phyloP scores from a whole-genome alignment of 23 red algal species.

The Agarophyton chilense region DNA sequence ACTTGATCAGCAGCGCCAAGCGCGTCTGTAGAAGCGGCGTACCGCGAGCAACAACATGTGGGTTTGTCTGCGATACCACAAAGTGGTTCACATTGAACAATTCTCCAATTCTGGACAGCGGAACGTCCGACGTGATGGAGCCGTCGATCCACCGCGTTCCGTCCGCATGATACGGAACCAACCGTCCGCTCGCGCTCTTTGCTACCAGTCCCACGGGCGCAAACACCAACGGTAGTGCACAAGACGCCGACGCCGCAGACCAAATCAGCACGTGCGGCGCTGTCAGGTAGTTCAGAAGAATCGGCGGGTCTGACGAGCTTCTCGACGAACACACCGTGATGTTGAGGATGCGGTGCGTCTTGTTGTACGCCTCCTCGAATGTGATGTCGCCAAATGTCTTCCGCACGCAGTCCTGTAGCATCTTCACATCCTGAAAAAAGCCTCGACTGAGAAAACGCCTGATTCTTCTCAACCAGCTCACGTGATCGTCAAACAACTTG shows the following conservation, averaged over 20 bases:
- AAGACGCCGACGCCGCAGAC: slow-evolving; percentile 90
- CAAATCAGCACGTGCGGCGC: slow-evolving; percentile 97
- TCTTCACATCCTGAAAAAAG: slow-evolving; percentile 81
- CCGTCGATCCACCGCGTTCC: slow-evolving; percentile 91
- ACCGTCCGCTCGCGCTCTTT: slow-evolving; percentile 69
- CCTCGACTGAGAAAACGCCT: slow-evolving; percentile 70
- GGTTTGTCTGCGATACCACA: slow-evolving; percentile 95
- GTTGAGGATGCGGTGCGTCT: slow-evolving; percentile 96
- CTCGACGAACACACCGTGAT: slow-evolving; percentile 85
- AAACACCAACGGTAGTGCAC: slow-evolving; percentile 91
- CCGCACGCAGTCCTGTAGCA: slow-evolving; percentile 78
- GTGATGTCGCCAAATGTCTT: slow-evolving; percentile 92
- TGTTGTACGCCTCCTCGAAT: slow-evolving; percentile 94
- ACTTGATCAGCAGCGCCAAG: slow-evolving; percentile 70
- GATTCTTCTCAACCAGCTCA: slow-evolving; percentile 18
- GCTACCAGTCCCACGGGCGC: slow-evolving; percentile 83
- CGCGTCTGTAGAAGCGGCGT: slow-evolving; percentile 81
- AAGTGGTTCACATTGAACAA: slow-evolving; percentile 99
- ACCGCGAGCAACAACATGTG: slow-evolving; percentile 75
- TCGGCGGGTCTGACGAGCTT: slow-evolving; percentile 71
- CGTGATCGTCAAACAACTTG: slow-evolving; percentile 74
- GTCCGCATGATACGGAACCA: slow-evolving; percentile 74
- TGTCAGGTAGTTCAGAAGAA: slow-evolving; percentile 96
- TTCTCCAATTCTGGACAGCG: slow-evolving; percentile 90
- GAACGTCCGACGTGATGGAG: slow-evolving; percentile 89